Conservation (phyloP, 352 stramenopile genomes). For the Phytopythium sindhum region DNA sequence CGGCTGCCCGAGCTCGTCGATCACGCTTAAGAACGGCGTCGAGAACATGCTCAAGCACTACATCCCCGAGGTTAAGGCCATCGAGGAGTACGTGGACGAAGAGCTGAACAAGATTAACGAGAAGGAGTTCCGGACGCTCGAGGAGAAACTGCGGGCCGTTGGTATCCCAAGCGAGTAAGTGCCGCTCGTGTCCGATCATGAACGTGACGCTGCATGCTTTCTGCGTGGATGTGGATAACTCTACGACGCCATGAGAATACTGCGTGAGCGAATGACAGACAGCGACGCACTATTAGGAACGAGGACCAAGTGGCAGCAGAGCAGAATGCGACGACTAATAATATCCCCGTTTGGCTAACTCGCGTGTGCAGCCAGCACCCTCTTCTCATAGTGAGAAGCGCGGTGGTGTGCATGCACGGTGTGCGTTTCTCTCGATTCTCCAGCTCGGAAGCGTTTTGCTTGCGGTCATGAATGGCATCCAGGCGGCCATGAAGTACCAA, state of each 20-base stretch:
- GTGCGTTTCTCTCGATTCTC: neutral
- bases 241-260: neutral
- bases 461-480: neutral
- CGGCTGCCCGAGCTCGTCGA: constrained; percentile 95
- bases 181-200: neutral
- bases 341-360: neutral
- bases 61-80: constrained; percentile 95
- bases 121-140: constrained; percentile 79
- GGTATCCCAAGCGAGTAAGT: constrained; percentile 76
- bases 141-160: constrained; percentile 77
- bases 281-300: neutral
- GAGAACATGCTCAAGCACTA: constrained; percentile 99
- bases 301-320: neutral
- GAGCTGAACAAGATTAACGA: constrained; percentile 74
- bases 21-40: constrained; percentile 99
- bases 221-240: neutral
- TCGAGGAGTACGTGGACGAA: constrained; percentile 81
- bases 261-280: neutral
- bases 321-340: constrained; percentile 1
- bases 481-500: neutral
- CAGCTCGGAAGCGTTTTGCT: neutral
- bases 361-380: neutral
- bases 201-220: neutral
- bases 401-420: neutral
- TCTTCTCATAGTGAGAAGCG: neutral